Base-by-base conservation (phyloP, 495 filamentous ascomycete genomes). In the Aspergillus ostianus region DNA sequence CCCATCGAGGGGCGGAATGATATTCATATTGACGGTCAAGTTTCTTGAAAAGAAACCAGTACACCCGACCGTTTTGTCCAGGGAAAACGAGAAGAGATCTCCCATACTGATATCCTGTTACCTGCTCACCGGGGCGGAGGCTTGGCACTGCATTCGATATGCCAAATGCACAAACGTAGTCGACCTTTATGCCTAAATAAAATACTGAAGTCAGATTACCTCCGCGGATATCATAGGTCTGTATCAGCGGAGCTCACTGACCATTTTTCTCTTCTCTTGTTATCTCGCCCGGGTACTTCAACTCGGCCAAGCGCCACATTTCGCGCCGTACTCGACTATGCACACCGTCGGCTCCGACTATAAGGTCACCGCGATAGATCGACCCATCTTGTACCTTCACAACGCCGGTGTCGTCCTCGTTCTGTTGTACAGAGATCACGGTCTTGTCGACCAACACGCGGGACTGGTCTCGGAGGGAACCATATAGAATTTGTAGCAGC, bases 281-380 rank as follows among this genome's bases (percentile, higher is more conserved):
- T 64, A 58, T 67, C 30, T 60, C 47, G 45, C 74, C 20, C 0
- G 59, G 47, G 56, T 32, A 6, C 3, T 52, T 7, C 47, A 56
- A 64, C 56, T 41, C 27, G 4, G 56, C 56, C 6, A 46, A 6
- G 7, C 56, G 56, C 66, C 76, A 74, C 66, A 84, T 71, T 51
- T 65, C 57, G 6, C 45, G 26, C 26, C 62, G 66, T 26, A 76
- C 71, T 51, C 56, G 66, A 60, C 79, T 81, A 55, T 78, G 73
- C 19, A 82, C 74, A 0, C 80, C 81, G 61, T 83, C 82, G 12
- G 73, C 73, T 0, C 79, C 81, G 5, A 81, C 67, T 10, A 84
- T 56, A 3, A 61, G 44, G 23, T 61, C 47, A 4, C 59, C 59
- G 3, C 46, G 50, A 47, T 51, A 49, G 6, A 2, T 18, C 15